phyloP scores from a whole-genome alignment of 371 early-diverging fungal species.

The Mucor racemosus region DNA sequence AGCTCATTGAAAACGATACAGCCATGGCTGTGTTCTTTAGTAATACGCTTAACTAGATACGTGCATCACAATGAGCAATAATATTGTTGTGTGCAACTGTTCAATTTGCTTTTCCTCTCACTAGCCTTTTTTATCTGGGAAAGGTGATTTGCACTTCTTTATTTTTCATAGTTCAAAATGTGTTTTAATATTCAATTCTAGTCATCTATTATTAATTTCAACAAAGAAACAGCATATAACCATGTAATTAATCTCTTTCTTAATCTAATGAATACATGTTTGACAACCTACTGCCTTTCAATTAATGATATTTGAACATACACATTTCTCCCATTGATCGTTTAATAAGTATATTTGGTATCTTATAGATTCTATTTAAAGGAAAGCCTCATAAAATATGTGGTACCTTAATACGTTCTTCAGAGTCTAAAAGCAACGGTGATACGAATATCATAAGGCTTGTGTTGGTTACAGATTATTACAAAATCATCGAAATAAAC shows the following conservation, averaged over 20 bases:
- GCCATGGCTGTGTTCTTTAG: no score
- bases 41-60: not conserved
- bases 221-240: no score
- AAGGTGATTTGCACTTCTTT: not conserved
- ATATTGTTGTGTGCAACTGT: not conserved
- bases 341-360: not conserved
- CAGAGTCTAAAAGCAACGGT: not conserved
- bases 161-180: not conserved
- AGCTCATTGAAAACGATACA: no score
- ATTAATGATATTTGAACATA: not conserved
- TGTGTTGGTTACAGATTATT: not conserved
- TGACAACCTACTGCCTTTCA: not conserved
- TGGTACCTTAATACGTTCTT: not conserved
- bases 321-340: no score
- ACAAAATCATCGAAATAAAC: not conserved
- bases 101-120: not conserved
- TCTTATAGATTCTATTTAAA: not conserved
- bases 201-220: no score
- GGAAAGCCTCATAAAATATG: not conserved
- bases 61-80: not conserved
- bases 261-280: no score
- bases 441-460: constrained; percentile 1
- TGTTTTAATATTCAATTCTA: constrained; percentile 2
- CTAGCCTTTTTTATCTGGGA: not conserved
- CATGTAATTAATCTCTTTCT: no score